Percentiles rank a stretch among this genome's conserved stretches.
Conservation (phyloP, 2,329 filamentous ascomycete species). For the Aspergillus arachidicola region DNA sequence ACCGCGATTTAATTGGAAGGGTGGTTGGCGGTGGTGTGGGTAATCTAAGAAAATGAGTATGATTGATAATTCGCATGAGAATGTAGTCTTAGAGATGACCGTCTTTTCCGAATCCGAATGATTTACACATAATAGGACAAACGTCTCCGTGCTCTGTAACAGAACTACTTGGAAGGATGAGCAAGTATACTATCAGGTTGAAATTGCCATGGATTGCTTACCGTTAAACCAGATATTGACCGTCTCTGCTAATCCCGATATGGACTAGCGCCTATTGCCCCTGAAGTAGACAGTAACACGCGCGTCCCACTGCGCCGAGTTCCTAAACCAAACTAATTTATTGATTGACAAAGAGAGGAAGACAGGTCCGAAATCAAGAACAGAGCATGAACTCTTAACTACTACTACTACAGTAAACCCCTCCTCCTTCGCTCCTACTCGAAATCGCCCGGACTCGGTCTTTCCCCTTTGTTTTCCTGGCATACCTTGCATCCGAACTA, state of each 20-base stretch:
- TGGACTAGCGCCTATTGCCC: constrained; percentile 3
- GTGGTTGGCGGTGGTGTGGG: neutral
- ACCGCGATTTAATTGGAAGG: constrained; percentile 30
- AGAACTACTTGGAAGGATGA: neutral
- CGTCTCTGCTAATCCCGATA: neutral
- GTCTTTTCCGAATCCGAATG: neutral
- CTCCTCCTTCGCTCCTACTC: neutral
- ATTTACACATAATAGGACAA: neutral
- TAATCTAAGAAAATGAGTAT: neutral
- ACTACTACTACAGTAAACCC: neutral
- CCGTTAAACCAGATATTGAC: neutral
- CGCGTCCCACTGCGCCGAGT: constrained; percentile 10
- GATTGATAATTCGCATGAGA: neutral
- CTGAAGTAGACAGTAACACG: constrained; percentile 13
- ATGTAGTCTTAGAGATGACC: neutral
- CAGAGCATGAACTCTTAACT: constrained; percentile 4
- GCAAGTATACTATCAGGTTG: neutral
- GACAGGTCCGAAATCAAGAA: neutral
- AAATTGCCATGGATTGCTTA: no score
- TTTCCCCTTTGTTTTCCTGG: constrained; percentile 3
- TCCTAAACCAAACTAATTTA: constrained; percentile 4
- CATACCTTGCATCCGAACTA: neutral
- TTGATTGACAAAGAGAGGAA: constrained; percentile 3
- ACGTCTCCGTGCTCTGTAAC: neutral
- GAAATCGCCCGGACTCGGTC: neutral